A percentile compares a stretch with the other conserved stretches of the same genome.
phyloP scores from a whole-genome alignment of 805 yeast genomes.

The Ogataea angusta region DNA sequence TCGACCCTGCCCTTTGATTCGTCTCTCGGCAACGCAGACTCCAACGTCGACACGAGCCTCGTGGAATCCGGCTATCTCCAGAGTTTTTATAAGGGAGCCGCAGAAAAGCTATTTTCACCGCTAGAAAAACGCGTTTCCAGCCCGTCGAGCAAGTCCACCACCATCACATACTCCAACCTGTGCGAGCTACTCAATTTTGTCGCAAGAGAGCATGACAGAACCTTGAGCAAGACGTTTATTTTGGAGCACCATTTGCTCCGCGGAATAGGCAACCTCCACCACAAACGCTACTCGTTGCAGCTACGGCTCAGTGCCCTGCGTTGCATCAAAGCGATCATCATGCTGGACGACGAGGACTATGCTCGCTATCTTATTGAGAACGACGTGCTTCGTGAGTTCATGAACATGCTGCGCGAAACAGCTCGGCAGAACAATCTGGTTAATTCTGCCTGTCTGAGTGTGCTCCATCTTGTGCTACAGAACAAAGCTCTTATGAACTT shows the following conservation, averaged over 20 bases:
- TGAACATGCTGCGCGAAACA: constrained; percentile 47
- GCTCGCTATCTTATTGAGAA: constrained; percentile 54
- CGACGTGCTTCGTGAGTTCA: constrained; percentile 47
- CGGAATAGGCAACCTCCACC: constrained; percentile 52
- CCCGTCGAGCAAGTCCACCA: constrained; percentile 7
- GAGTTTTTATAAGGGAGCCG: constrained; percentile 55
- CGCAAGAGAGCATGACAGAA: constrained; percentile 57
- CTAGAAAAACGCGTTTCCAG: constrained; percentile 5
- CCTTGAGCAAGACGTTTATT: constrained; percentile 59
- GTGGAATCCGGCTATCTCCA: constrained; percentile 38
- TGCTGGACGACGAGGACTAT: constrained; percentile 61
- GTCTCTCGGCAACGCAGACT: constrained; percentile 13
- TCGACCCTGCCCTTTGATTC: constrained; percentile 15
- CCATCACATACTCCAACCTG: constrained; percentile 34
- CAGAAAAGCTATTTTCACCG: constrained; percentile 29
- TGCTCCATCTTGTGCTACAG: constrained; percentile 32
- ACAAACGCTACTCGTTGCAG: constrained; percentile 42
- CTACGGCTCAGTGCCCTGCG: constrained; percentile 66
- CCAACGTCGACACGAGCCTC: constrained; percentile 10
- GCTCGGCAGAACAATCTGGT: constrained; percentile 56
- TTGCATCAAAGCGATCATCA: constrained; percentile 60
- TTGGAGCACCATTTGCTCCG: constrained; percentile 54
- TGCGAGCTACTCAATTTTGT: constrained; percentile 74
- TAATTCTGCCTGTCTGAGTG: constrained; percentile 72
- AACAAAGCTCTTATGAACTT: constrained; percentile 20